phyloP scores from a whole-genome alignment of 192 early-diverging fungal species.

The Geranomyces michiganensis region DNA sequence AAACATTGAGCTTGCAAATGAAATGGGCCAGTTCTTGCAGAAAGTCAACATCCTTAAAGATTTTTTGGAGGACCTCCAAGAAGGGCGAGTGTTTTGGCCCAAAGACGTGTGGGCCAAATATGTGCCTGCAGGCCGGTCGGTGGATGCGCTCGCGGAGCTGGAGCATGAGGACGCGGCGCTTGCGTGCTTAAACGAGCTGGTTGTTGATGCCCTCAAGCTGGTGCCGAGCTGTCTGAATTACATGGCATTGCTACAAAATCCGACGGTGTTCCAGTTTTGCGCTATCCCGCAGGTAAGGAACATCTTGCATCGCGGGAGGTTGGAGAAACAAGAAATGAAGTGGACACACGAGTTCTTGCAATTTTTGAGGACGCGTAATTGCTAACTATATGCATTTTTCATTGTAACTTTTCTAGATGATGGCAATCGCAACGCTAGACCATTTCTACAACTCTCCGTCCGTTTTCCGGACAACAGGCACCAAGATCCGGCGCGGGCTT shows the following conservation, averaged over 20 bases:
- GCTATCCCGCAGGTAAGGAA: constrained; percentile 93
- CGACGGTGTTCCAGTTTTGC: constrained; percentile 87
- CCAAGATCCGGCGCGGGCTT: constrained; percentile 82
- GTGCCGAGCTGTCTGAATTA: constrained; percentile 89
- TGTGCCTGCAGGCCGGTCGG: constrained; percentile 49
- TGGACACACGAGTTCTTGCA: background rate
- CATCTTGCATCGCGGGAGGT: no score
- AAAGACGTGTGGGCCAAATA: constrained; percentile 90
- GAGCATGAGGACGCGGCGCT: constrained; percentile 70
- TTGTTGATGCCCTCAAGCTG: constrained; percentile 79
- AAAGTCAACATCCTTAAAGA: constrained; percentile 98
- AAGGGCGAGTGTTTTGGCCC: constrained; percentile 96
- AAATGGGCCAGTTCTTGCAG: constrained; percentile 98
- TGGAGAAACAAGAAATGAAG: no score
- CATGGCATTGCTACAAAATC: constrained; percentile 74
- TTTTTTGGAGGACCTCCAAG: constrained; percentile 85
- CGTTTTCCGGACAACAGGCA: constrained; percentile 71
- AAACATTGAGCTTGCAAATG: constrained; percentile 63
- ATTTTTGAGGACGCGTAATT: background rate
- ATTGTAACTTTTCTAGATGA: constrained; percentile 51
- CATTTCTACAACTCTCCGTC: constrained; percentile 84
- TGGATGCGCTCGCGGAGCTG: constrained; percentile 73
- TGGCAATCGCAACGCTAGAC: constrained; percentile 93
- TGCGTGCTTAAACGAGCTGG: constrained; percentile 87
- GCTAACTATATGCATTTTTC: background rate